phyloP scores from a whole-genome alignment of 108 stramenopile species.

The Cyclotella choctawhatcheeana region DNA sequence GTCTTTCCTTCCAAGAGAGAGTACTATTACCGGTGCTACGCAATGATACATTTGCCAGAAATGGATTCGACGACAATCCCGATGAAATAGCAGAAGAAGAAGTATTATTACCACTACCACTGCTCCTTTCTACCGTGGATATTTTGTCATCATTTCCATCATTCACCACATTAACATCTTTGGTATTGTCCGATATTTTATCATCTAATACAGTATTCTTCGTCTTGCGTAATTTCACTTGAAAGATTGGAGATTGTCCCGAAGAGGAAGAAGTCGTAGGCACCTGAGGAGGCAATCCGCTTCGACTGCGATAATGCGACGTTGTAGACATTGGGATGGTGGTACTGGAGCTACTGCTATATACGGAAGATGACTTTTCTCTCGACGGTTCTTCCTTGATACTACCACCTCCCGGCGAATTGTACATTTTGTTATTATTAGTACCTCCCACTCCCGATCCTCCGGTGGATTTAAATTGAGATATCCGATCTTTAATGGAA shows the following conservation, averaged over 20 bases:
- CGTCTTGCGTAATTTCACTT: slow-evolving; percentile 41
- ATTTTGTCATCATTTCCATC: neutral
- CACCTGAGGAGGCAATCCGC: neutral
- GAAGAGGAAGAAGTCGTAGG: slow-evolving; percentile 1
- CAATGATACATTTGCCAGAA: slow-evolving; percentile 47
- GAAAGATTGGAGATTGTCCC: slow-evolving; percentile 2
- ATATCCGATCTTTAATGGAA: slow-evolving; percentile 35
- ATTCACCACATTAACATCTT: neutral
- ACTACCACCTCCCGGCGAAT: no score
- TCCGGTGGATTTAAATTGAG: slow-evolving; percentile 17
- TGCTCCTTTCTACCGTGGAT: neutral
- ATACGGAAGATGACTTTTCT: neutral
- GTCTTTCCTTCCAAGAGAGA: neutral
- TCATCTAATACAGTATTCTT: slow-evolving; percentile 13
- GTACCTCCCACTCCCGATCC: no score
- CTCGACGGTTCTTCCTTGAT: neutral
- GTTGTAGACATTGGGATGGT: neutral
- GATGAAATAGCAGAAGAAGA: neutral
- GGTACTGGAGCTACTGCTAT: neutral
- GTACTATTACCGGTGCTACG: slow-evolving; percentile 39
- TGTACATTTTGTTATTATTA: neutral
- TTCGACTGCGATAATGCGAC: no score
- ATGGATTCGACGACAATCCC: slow-evolving; percentile 30
- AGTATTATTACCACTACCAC: neutral
- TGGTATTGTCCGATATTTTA: no score